Evolutionary conservation across 2,329 filamentous ascomycete genomes (phyloP), one percentile per base, ranked within the genome.

Genomic region (Penicillium sp.): DNA sequence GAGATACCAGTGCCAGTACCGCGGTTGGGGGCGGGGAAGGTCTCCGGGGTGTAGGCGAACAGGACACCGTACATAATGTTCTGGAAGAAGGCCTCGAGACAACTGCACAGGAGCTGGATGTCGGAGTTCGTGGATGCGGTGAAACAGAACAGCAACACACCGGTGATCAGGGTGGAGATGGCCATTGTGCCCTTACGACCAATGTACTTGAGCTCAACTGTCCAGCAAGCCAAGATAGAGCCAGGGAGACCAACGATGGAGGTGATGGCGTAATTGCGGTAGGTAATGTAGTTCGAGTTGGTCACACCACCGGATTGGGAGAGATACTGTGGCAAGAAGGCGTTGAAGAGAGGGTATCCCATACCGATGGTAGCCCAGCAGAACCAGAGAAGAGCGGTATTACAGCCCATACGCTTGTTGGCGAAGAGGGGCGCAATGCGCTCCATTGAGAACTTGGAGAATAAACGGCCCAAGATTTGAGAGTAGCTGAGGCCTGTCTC

Each of bases 291-390:
- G 36, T 71, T 71, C 8, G 76, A 72, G 27, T 76, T 77, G 36
- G 83, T 82, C 58, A 85, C 82, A 25, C 86, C 84, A 12, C 78
- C 78, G 27, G 84, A 82, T 55, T 86, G 83, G 25, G 86, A 84
- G 58, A 96, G 86, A 69, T 94, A 94, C 65, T 94, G 89, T 0
- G 91, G 91, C 21, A 96, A 80, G 76, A 96, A 96, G 49, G 90
- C 89, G 74, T 93, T 94, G 82, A 93, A 96, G 6, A 96, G 83
- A 0, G 90, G 90, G 68, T 93, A 96, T 1, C 88, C 91, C 85
- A 96, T 89, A 52, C 91, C 91, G 64, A 96, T 93, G 13, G 86
- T 87, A 0, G 87, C 82, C 91, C 91, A 96, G 71, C 86, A 86
- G 74, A 92, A 89, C 89, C 89, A 92, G 49, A 93, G 72, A 1